Evolutionary conservation across 768 basidiomycete genomes (phyloP).

Genomic region (Termitomyces bulborhizus): DNA sequence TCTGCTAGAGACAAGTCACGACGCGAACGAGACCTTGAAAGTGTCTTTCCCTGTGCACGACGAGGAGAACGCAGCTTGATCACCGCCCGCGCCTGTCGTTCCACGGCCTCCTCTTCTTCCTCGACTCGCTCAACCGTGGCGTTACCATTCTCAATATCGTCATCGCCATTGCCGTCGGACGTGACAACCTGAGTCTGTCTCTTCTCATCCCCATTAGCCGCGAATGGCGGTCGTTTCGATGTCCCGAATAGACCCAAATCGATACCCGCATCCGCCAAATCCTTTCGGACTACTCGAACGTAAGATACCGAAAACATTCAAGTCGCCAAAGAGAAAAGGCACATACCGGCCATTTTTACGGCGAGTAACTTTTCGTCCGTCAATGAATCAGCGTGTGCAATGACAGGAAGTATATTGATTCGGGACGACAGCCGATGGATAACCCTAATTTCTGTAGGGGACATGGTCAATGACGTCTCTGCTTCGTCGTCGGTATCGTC

Average conservation of each 20-base stretch:
- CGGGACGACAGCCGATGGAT: constrained; percentile 70
- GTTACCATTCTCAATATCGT: constrained; percentile 19
- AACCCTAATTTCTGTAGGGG: constrained; percentile 72
- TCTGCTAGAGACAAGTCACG: constrained; percentile 58
- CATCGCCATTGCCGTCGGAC: constrained; percentile 21
- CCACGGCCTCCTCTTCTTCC: constrained; percentile 41
- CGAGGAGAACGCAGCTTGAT: constrained; percentile 64
- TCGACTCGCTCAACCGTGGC: constrained; percentile 23
- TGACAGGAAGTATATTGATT: constrained; percentile 75
- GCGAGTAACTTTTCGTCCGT: constrained; percentile 70
- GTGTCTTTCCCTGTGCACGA: constrained; percentile 28
- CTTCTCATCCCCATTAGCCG: constrained; percentile 27
- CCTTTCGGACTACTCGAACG: constrained; percentile 44
- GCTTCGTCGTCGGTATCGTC: constrained; percentile 45
- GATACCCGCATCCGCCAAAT: constrained; percentile 58
- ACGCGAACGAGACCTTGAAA: constrained; percentile 70
- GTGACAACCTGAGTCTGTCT: constrained; percentile 29
- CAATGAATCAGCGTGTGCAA: constrained; percentile 76
- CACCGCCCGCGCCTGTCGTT: constrained; percentile 62
- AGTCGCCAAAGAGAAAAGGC: neutral
- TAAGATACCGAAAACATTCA: neutral
- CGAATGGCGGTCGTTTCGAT: constrained; percentile 20
- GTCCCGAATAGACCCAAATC: constrained; percentile 75
- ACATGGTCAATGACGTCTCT: constrained; percentile 54
- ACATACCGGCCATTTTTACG: constrained; percentile 57